Evolutionary conservation across 495 filamentous ascomycete species (phyloP).

Genomic region (Chlorociboria aeruginascens): DNA sequence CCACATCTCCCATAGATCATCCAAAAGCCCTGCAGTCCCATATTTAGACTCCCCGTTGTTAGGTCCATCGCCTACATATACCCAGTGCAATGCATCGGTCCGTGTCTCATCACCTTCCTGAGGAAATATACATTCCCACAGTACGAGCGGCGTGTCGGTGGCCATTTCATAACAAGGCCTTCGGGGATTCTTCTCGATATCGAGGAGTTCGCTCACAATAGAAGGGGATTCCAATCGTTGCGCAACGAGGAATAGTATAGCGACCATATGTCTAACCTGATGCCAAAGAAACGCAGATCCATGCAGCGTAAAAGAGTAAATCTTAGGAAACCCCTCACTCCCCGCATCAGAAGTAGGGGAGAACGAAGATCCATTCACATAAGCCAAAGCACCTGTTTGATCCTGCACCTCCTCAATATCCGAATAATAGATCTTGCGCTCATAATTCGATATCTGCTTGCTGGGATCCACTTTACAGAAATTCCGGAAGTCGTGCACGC

Average conservation of each 20-base stretch:
- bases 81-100: conserved; percentile 63
- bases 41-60: conserved; percentile 39
- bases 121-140: conserved; percentile 94
- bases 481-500: conserved; percentile 88
- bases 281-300: conserved; percentile 98
- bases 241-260: conserved; percentile 79
- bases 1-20: conserved; percentile 72
- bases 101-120: conserved; percentile 12
- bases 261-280: conserved; percentile 86
- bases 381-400: conserved; percentile 29
- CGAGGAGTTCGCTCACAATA: conserved; percentile 59
- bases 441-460: conserved; percentile 78
- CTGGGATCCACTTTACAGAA: conserved; percentile 83
- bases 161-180: conserved; percentile 86
- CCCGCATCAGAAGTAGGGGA: conserved; percentile 6
- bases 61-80: conserved; percentile 39
- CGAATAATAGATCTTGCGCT: conserved; percentile 60
- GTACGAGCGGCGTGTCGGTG: conserved; percentile 71
- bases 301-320: conserved; percentile 77
- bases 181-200: conserved; percentile 52
- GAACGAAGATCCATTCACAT: conserved; percentile 21
- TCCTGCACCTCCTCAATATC: conserved; percentile 53
- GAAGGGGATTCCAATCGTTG: conserved; percentile 73
- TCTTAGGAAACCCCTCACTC: conserved; percentile 33
- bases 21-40: conserved; percentile 55